Percentiles rank a stretch among this genome's conserved stretches.
Evolutionary conservation across 768 basidiomycete species (phyloP).

Genomic region (Mycena olivaceomarginata): DNA sequence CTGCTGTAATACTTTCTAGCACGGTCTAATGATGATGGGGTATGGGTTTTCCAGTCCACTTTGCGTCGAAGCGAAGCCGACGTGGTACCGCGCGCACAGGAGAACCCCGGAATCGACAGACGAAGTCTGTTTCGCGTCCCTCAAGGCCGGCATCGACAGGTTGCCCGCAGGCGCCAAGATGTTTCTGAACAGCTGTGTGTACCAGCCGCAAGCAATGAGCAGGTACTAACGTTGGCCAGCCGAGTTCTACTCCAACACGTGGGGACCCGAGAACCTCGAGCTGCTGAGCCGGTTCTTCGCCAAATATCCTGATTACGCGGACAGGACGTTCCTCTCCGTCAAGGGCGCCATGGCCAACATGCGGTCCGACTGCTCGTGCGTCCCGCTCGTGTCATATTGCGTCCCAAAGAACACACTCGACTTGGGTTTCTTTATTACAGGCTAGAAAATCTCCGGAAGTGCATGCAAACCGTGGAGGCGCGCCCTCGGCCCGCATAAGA

Average conservation of each 20-base stretch:
- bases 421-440: slow-evolving; percentile 1
- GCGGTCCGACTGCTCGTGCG: slow-evolving; percentile 36
- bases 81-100: background rate
- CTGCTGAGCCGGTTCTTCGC: slow-evolving; percentile 70
- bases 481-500: slow-evolving; percentile 70
- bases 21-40: slow-evolving; percentile 51
- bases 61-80: too few relatives aligned
- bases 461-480: slow-evolving; percentile 66
- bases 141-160: slow-evolving; percentile 70
- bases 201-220: background rate
- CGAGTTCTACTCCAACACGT: background rate
- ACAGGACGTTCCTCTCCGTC: slow-evolving; percentile 32
- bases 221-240: background rate
- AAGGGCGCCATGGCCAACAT: background rate
- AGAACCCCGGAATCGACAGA: slow-evolving; percentile 67
- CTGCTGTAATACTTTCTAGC: slow-evolving; percentile 21
- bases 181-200: slow-evolving; percentile 63
- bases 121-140: slow-evolving; percentile 76
- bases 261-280: slow-evolving; percentile 53
- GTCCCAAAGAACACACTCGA: background rate
- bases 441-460: slow-evolving; percentile 44
- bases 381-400: background rate
- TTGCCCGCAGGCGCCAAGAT: slow-evolving; percentile 68
- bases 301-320: slow-evolving; percentile 58
- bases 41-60: slow-evolving; percentile 49